Evolutionary conservation across 306 rosid species (phyloP), one percentile per base, ranked within the genome.

Genomic region (Fragaria ananassa): DNA sequence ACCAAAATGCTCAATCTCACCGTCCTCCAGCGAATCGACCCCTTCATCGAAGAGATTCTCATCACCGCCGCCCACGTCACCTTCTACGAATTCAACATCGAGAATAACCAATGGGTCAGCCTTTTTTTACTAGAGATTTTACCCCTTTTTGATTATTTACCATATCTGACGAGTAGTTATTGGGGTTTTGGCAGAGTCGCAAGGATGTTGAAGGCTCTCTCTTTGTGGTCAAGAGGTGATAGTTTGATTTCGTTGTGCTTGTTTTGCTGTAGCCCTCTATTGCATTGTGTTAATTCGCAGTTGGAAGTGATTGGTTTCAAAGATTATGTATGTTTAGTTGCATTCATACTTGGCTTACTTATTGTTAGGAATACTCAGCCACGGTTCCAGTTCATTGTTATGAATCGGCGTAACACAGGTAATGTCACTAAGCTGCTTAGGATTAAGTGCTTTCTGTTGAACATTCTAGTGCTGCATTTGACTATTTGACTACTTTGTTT

Each of bases 151-250:
- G 39, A 62, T 63, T 63, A 18, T 65, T 65, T 35, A 35, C 44
- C 18, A 29, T 31, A 15, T 62, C 45, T 64, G 25, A 31, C 25
- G 0, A 27, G 25, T 8, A 11, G 39, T 50, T 46, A 54, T 39
- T 76, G 51, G 69, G 45, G 68, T 83, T 81, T 70, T 89, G 5
- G 74, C 83, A 89, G 98, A 92, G 98, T 87, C 98, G 98, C 64
- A 94, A 92, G 87, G 95, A 94, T 80, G 98, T 94, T 37, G 98
- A 92, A 89, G 98, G 98, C 81, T 92, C 98, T 84, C 98, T 94
- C 70, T 94, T 94, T 63, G 98, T 94, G 35, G 98, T 94, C 39
- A 89, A 94, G 84, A 92, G 98, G 98, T 94, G 72, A 54, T 46
- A 41, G 34, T 39, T 54, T 9, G 29, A 12, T 70, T 70, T 2